Evolutionary conservation across 2,329 filamentous ascomycete genomes (phyloP).

Genomic region (Monilinia vaccinii-corymbosi): DNA sequence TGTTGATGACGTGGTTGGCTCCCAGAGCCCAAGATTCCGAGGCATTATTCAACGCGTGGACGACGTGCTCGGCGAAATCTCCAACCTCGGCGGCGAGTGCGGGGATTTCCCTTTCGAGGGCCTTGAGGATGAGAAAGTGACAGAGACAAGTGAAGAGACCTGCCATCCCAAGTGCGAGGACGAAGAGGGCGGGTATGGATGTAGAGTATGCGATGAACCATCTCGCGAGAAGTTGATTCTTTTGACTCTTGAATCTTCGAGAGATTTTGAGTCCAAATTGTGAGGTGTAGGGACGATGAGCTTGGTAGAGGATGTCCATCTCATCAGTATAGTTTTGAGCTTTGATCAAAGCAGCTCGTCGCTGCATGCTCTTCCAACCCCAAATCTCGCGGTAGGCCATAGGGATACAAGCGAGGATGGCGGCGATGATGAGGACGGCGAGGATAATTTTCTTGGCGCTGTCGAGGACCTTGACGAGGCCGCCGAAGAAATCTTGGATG

Average conservation of each 20-base stretch:
- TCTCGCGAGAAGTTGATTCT: conserved; percentile 52
- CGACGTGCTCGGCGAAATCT: conserved; percentile 56
- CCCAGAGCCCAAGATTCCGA: conserved; percentile 55
- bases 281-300: conserved; percentile 70
- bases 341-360: conserved; percentile 57
- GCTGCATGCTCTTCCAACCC: conserved; percentile 64
- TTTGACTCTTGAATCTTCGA: conserved; percentile 49
- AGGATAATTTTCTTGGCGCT: conserved; percentile 68
- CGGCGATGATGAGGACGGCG: conserved; percentile 61
- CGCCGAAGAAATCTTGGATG: conserved; percentile 76
- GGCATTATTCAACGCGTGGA: conserved; percentile 52
- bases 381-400: conserved; percentile 77
- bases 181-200: conserved; percentile 57
- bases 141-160: conserved; percentile 59
- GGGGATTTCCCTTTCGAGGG: conserved; percentile 56
- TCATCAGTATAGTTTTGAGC: conserved; percentile 58
- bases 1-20: conserved; percentile 51
- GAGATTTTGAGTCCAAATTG: conserved; percentile 62
- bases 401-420: conserved; percentile 63
- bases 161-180: conserved; percentile 57
- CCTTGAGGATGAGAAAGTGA: conserved; percentile 55
- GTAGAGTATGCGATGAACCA: conserved; percentile 65
- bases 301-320: conserved; percentile 83
- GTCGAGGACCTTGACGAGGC: conserved; percentile 55
- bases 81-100: conserved; percentile 54